Base-by-base conservation (phyloP, 2,329 filamentous ascomycete genomes). In the Aspergillus jensenii region DNA sequence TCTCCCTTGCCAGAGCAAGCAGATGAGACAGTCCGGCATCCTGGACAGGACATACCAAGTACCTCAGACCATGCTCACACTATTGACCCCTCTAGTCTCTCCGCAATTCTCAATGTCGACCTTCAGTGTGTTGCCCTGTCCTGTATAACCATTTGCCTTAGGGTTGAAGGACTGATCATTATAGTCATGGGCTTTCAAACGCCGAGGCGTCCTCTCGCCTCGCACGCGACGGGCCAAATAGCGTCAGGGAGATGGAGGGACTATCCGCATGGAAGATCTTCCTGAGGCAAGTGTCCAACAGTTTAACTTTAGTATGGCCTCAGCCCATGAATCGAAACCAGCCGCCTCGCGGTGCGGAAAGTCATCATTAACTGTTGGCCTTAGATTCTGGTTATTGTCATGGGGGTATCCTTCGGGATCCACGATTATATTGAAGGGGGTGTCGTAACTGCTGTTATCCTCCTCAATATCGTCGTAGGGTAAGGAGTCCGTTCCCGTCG, bases 201-300 rank as follows among this genome's bases (percentile, higher is more conserved):
- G 71, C 78, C 65, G 87, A 90, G 73, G 88, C 87, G 62, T 81
- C 82, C 74, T 79, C 80, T 78, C 88, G 88, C 72, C 81, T 90
- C 69, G 76, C 77, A 73, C 80, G 82, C 71, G 79, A 90, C 82
- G 89, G 88, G 65, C 82, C 84, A 66, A 91, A 91, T 78, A 83
- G 82, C 71, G 84, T 91, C 79, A 84, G 88, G 76, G 84, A 85
- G 76, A 84, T 87, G 79, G 85, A 87, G 77, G 85, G 87, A 75
- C 77, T 88, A 77, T 90, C 88, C 75, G 69, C 88, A 75, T 90
- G 87, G 85, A 84, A 88, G 78, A 89, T 91, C 78, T 82, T 91
- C 77, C 75, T 91, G 76, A 88, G 87, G 71, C 88, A 91, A 79
- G 83, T 90, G 66, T 89, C 88, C 64, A 91, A 91, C 78, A 89